Evolutionary conservation across 1,284 basidiomycete species (phyloP), one percentile per base, ranked within the genome.

Genomic region (Golubevia pallescens): DNA sequence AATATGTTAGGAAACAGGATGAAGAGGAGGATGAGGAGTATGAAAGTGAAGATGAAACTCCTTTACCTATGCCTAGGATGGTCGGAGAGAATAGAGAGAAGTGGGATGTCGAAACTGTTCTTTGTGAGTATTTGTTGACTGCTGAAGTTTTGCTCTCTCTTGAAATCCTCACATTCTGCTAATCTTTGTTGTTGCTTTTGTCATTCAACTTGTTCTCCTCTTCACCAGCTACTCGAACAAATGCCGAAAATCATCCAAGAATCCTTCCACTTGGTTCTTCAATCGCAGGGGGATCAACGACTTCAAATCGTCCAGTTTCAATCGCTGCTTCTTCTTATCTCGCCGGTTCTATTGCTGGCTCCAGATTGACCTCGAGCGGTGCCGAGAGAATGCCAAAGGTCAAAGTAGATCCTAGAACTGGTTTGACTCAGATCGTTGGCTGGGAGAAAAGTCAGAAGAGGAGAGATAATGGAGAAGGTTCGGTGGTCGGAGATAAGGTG

Each of bases 101-200:
- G 62, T 85, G 82, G 82, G 82, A 85, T 61, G 82, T 82, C 3
- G 78, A 85, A 64, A 75, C 82, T 19, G 74, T 85, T 55, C 78
- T 75, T 34, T 65, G 62, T 67, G 65, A 67, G 65, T 67, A 1
- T 1, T n/a, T n/a, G n/a, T n/a, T n/a, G n/a, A n/a, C n/a, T n/a
- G 5, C 8, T 14, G 6, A 16, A 14, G 38, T 14, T 13, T 16
- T 7, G 7, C 54, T 56, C 20, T n/a, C n/a, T n/a, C n/a, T n/a
- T n/a, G n/a, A n/a, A n/a, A n/a, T n/a, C n/a, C n/a, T n/a, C n/a
- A n/a, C 20, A 24, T 1, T 51, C 5, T 20, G 13, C 4, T 38
- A 20, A 23, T 10, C 20, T 14, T 65, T 2, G 5, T 21, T 32
- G 20, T 53, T 52, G 28, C 19, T 48, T 20, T 42, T 10, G 14